Evolutionary conservation across 495 filamentous ascomycete genomes (phyloP), one percentile per base, ranked within the genome.

Genomic region (Staphylotrichum longicolle): DNA sequence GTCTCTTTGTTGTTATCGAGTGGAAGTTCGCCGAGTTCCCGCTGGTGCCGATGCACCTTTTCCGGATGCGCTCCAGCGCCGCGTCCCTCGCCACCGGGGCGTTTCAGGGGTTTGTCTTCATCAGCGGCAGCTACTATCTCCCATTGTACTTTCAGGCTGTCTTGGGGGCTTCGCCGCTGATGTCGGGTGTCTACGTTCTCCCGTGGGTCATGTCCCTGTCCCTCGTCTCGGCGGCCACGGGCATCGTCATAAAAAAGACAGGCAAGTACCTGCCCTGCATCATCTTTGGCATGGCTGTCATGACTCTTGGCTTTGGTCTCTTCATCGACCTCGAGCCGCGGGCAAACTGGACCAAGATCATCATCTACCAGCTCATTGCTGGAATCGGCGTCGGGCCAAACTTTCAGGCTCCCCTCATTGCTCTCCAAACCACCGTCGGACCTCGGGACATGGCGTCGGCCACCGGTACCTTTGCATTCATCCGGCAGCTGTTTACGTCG

Each of bases 111-210:
- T 84, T 85, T 64, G 85, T 89, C 60, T 92, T 92, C 78, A 90
- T 92, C 65, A 78, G 84, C 3, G 84, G 83, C 37, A 80, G 83
- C 60, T 92, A 91, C 78, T 92, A 86, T 68, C 80, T 93, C 12
- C 90, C 90, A 0, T 79, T 93, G 44, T 92, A 91, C 74, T 89
- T 89, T 74, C 88, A 91, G 71, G 82, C 85, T 41, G 88, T 91
- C 11, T 83, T 92, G 7, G 85, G 88, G 3, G 84, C 85, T 10
- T 76, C 81, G 11, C 89, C 91, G 0, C 83, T 96, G 60, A 70
- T 89, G 6, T 89, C 86, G 37, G 92, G 91, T 37, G 86, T 95
- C 45, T 91, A 91, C 70, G 77, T 91, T 20, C 81, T 96, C 9
- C 88, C 91, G 4, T 86, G 86, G 63, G 88, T 86, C 14, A 67